Evolutionary conservation across 2,329 filamentous ascomycete genomes (phyloP).

Genomic region (Rosellinia necatrix): DNA sequence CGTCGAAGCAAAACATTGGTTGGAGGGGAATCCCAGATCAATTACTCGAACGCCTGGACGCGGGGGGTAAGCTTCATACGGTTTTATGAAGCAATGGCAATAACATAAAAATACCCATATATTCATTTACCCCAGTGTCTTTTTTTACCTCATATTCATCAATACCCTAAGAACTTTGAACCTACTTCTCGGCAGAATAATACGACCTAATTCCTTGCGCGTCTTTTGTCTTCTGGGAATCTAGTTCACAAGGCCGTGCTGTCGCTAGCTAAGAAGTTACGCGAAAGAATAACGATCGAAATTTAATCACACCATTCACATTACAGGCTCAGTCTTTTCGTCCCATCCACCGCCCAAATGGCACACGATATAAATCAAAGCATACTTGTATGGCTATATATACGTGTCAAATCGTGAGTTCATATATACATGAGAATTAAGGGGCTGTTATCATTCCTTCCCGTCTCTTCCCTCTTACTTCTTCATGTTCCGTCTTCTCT

Average conservation of each 20-base stretch:
- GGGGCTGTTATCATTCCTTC: background rate
- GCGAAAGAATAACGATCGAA: too few species aligned
- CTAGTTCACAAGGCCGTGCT: too few species aligned
- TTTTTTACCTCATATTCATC: too few species aligned
- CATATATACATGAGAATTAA: slow-evolving; percentile 23
- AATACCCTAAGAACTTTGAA: too few species aligned
- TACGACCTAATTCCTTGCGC: too few species aligned
- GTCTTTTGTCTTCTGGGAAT: too few species aligned
- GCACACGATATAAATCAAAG: background rate
- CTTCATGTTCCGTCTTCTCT: background rate
- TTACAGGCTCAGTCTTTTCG: too few species aligned
- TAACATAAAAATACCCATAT: slow-evolving; percentile 25
- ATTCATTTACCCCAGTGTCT: too few species aligned
- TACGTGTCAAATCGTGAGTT: slow-evolving; percentile 15
- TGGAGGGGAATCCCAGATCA: background rate
- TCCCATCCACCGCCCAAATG: background rate
- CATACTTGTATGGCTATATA: slow-evolving; percentile 7
- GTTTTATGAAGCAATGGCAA: slow-evolving; percentile 34
- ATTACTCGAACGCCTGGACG: slow-evolving; percentile 7
- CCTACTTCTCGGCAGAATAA: too few species aligned
- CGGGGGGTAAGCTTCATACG: slow-evolving; percentile 22
- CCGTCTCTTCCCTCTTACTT: background rate
- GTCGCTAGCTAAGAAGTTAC: too few species aligned
- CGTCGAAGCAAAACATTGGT: slow-evolving; percentile 3
- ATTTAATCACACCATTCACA: too few species aligned